These are phyloP conservation scores for Stachybotrys echinatus DNA, from an alignment of 2,329 filamentous ascomycete species.

Conservation along the genomic window DNA sequence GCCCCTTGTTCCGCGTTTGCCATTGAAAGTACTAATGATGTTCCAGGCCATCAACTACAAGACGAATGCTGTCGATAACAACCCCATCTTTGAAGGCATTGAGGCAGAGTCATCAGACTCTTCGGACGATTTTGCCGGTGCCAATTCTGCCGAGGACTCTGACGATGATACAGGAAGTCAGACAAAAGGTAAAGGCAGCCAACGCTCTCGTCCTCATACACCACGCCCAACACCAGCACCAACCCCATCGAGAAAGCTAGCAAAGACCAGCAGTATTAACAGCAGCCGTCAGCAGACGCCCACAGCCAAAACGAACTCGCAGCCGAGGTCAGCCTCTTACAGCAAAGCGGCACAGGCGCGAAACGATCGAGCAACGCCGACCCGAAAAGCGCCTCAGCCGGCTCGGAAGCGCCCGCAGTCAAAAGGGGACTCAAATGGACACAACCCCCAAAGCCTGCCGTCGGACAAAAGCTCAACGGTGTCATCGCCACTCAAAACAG, in stretches of 20 bases:
- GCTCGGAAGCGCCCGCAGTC: neutral
- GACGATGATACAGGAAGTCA: slow-evolving; percentile 17
- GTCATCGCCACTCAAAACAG: no score
- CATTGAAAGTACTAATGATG: slow-evolving; percentile 9
- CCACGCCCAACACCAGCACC: slow-evolving; percentile 15
- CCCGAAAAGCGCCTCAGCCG: neutral
- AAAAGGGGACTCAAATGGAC: neutral
- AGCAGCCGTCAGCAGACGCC: slow-evolving; percentile 20
- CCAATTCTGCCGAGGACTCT: slow-evolving; percentile 21
- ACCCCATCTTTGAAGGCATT: slow-evolving; percentile 16
- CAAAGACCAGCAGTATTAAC: slow-evolving; percentile 25
- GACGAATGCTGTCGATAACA: slow-evolving; percentile 13
- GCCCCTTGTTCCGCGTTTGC: neutral
- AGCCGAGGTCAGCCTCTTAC: neutral
- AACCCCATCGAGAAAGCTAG: slow-evolving; percentile 17
- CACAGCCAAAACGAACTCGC: slow-evolving; percentile 4
- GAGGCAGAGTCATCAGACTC: slow-evolving; percentile 22
- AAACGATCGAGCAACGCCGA: neutral
- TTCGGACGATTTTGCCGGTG: slow-evolving; percentile 27
- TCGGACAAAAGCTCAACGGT: no score
- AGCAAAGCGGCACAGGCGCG: slow-evolving; percentile 5
- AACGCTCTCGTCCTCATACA: slow-evolving; percentile 9
- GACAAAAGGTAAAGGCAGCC: slow-evolving; percentile 30
- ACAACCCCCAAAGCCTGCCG: no score
- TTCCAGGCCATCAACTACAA: slow-evolving; percentile 29